Conservation (phyloP, 306 rosid genomes). For the Begonia loranthoides region DNA sequence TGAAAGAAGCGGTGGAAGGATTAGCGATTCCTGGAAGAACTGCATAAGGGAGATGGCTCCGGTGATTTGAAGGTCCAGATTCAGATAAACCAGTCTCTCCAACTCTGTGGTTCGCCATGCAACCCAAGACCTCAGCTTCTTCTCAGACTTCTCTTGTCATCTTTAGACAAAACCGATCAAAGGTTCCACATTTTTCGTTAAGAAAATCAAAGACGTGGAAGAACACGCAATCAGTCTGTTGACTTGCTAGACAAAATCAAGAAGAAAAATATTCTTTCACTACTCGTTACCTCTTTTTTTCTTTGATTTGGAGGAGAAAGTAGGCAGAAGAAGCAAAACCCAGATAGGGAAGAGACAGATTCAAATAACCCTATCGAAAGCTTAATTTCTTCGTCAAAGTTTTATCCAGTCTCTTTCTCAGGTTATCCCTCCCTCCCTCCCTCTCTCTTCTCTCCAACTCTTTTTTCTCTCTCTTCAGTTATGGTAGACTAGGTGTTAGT, state of each 20-base stretch:
- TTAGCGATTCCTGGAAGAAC: constrained; percentile 56
- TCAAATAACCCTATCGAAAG: not conserved
- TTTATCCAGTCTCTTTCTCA: not conserved
- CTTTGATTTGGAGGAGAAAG: not conserved
- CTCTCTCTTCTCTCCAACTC: constrained; percentile 21
- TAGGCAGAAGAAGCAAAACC: not conserved
- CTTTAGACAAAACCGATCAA: too few species aligned
- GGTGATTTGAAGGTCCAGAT: constrained; percentile 52
- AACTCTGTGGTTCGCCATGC: constrained; percentile 73
- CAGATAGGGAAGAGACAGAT: not conserved
- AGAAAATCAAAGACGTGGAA: too few species aligned
- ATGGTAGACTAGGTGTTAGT: not conserved
- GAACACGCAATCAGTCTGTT: too few species aligned
- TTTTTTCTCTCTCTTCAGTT: constrained; percentile 3
- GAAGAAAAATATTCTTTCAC: not conserved
- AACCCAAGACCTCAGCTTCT: constrained; percentile 3
- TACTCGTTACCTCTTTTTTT: not conserved
- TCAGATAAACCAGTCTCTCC: constrained; percentile 67
- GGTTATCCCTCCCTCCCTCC: not conserved
- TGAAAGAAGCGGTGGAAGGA: constrained; percentile 34
- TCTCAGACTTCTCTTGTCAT: not conserved
- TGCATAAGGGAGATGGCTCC: constrained; percentile 45
- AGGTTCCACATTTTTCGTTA: too few species aligned
- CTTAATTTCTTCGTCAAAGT: not conserved
- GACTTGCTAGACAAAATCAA: not conserved